A percentile compares a stretch with the other conserved stretches of the same genome.
phyloP scores from a whole-genome alignment of 2,329 filamentous ascomycete species.

The Talaromyces sp. region DNA sequence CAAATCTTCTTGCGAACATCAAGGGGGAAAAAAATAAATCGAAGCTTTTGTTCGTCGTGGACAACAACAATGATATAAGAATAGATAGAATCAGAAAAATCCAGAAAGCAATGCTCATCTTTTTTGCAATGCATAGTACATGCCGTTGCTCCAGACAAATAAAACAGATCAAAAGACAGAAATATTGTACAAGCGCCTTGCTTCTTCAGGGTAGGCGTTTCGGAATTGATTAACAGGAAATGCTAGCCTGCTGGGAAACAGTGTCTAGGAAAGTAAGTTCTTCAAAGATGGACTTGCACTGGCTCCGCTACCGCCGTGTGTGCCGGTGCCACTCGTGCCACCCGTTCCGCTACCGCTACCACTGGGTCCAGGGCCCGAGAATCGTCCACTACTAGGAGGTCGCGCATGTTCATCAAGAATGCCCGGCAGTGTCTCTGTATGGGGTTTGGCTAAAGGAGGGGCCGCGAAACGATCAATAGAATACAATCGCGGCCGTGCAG shows the following conservation, averaged over 20 bases:
- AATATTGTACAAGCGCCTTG: constrained; percentile 10
- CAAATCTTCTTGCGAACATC: neutral
- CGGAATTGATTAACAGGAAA: constrained; percentile 2
- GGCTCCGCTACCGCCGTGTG: constrained; percentile 52
- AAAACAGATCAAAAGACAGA: neutral
- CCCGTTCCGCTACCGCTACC: neutral
- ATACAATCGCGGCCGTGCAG: constrained; percentile 34
- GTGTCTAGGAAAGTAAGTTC: constrained; percentile 63
- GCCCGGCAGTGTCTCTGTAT: constrained; percentile 33
- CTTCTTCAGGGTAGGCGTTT: neutral
- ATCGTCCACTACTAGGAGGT: constrained; percentile 28
- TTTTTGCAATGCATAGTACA: neutral
- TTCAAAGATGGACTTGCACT: constrained; percentile 73
- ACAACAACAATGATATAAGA: constrained; percentile 4
- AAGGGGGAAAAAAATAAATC: neutral
- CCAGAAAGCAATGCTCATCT: constrained; percentile 4
- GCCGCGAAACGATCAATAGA: constrained; percentile 39
- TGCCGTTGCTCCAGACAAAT: neutral
- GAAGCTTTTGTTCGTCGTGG: neutral
- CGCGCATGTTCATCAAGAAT: constrained; percentile 23
- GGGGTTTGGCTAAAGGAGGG: constrained; percentile 34
- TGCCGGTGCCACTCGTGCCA: neutral
- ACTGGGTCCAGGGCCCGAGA: constrained; percentile 25
- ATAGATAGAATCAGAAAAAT: neutral
- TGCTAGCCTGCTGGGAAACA: neutral